Evolutionary conservation across 768 basidiomycete species (phyloP).

Genomic region (Glaciozyma antarctica): DNA sequence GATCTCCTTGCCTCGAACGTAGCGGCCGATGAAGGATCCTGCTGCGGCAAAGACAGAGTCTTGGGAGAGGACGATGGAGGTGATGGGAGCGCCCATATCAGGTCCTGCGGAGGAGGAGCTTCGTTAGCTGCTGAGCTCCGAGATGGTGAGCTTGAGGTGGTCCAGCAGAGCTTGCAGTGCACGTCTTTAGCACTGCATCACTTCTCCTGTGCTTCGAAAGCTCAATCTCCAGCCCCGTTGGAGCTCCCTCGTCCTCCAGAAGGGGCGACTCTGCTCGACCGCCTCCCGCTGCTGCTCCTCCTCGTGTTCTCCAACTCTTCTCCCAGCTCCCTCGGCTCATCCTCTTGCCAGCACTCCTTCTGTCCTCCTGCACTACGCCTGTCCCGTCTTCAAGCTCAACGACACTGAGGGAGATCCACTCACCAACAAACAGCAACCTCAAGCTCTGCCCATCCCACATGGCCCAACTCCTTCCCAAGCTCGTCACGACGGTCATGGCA

Average conservation of each 20-base stretch:
- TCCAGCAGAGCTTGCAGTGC: neutral
- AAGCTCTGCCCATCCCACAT: slow-evolving; percentile 94
- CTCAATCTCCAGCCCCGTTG: no score
- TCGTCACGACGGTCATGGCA: slow-evolving; percentile 71
- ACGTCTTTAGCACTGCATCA: neutral
- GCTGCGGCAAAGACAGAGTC: slow-evolving; percentile 76
- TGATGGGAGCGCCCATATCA: slow-evolving; percentile 63
- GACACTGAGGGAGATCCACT: slow-evolving; percentile 39
- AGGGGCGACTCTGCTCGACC: no score
- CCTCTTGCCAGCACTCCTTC: neutral
- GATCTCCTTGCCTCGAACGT: slow-evolving; percentile 76
- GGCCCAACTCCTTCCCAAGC: slow-evolving; percentile 81
- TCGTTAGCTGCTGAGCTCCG: neutral
- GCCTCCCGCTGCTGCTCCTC: no score
- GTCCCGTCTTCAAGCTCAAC: no score
- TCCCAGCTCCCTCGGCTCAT: neutral
- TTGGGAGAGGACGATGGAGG: slow-evolving; percentile 68
- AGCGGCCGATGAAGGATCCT: slow-evolving; percentile 61
- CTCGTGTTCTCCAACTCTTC: neutral
- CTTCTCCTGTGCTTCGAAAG: no score
- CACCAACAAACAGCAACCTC: slow-evolving; percentile 84
- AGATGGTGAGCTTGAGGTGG: neutral
- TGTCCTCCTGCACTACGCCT: no score
- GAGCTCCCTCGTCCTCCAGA: no score
- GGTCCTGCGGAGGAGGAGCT: slow-evolving; percentile 53